Base-by-base conservation (phyloP, 129 eudicot genomes). In the Smallanthus sonchifolius region DNA sequence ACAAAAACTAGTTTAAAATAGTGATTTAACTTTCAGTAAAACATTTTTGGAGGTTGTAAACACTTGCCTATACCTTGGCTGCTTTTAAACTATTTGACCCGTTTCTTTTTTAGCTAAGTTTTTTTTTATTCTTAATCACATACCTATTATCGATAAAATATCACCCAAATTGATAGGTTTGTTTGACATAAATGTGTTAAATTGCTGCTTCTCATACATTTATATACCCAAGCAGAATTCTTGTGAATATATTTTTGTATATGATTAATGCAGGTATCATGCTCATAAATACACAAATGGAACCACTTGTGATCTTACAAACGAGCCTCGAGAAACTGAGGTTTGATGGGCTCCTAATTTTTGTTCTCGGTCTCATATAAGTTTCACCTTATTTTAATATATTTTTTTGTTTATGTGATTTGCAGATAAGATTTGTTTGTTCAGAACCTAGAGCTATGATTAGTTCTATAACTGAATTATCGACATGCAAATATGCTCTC, bases 401-500 rank as follows among this genome's bases (percentile, higher is more conserved):
- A 28, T 20, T 24, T 37, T 66, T 69, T 32, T 32, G 28, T 63
- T 61, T 4, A 36, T 37, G 48, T 64, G 47, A 37, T 54, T 83
- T 85, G 30, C 83, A 94, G 99, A 97, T 91, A 75, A 88, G 99
- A 82, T 94, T 88, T 77, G 97, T 94, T 38, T 94, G 97, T 76
- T 88, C 97, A 2, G 99, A 91, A 79, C 91, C 97, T 47, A 88
- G 87, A 87, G 89, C 96, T 13, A 88, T 91, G 97, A 94, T 94
- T 65, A 94, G 88, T 79, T 91, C 99, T 49, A 83, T 91, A 32
- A 94, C 96, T 10, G 99, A 94, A 79, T 78, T 94, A 69, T 85
- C 99, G 24, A 94, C 99, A 5, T 94, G 99, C 86, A 94, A 88
- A 82, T 94, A 94, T 84, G 99, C 99, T 3, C 96, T 94, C 76